Conservation (phyloP, 2,329 filamentous ascomycete species). For the Neopestalotiopsis clavispora region DNA sequence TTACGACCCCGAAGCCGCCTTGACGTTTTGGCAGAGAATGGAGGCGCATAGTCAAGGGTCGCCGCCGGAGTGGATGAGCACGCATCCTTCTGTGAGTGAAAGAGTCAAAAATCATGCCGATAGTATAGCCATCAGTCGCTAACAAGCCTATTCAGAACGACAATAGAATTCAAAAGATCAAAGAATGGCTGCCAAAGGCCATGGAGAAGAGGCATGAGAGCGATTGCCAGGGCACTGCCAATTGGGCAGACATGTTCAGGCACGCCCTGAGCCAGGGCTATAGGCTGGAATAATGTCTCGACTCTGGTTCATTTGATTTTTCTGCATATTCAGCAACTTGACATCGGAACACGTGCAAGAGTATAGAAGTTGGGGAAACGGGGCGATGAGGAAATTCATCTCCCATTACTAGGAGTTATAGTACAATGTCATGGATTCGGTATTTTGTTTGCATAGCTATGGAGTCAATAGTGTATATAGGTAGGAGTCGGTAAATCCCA, state of each 20-base stretch:
- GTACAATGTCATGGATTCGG: background rate
- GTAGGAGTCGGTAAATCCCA: background rate
- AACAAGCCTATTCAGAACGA: conserved; percentile 51
- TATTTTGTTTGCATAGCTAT: background rate
- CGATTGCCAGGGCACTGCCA: conserved; percentile 56
- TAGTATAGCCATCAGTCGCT: conserved; percentile 13
- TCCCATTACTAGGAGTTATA: background rate
- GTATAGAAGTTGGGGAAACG: background rate
- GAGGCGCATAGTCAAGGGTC: conserved; percentile 53
- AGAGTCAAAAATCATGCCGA: background rate
- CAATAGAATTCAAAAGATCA: conserved; percentile 68
- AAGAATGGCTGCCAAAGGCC: conserved; percentile 65
- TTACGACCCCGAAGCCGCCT: conserved; percentile 71
- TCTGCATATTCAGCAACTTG: no score
- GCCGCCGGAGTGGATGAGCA: conserved; percentile 74
- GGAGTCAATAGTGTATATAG: background rate
- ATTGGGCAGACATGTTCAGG: conserved; percentile 59
- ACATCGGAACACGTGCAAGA: no score
- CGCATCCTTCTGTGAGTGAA: conserved; percentile 70
- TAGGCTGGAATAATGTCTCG: conserved; percentile 28
- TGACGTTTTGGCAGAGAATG: conserved; percentile 72
- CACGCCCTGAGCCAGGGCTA: conserved; percentile 47
- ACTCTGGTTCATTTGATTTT: no score
- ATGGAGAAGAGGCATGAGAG: conserved; percentile 57
- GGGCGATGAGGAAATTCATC: background rate